These are phyloP conservation scores for Didymosphaeria variabile DNA, from an alignment of 2,329 filamentous ascomycete species.

Conservation along the genomic window DNA sequence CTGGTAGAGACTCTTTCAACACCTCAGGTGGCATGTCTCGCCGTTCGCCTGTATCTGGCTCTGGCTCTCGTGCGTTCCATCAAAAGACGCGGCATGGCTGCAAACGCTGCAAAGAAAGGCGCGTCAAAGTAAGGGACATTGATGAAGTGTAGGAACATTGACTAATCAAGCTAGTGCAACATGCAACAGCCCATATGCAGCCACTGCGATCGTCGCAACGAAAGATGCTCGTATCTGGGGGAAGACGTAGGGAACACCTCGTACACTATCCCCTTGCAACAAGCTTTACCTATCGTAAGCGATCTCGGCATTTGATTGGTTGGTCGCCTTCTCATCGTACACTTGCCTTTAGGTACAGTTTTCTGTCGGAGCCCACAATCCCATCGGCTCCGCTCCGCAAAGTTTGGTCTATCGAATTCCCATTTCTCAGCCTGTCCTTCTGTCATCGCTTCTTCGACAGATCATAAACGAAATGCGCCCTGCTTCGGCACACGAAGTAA, in stretches of 20 bases:
- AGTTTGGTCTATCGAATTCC: not conserved
- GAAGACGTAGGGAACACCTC: not conserved
- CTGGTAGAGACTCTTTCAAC: not conserved
- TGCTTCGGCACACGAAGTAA: not conserved
- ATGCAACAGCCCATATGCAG: constrained; percentile 4
- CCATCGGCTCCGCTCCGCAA: not conserved
- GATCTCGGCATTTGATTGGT: not conserved
- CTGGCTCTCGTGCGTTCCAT: constrained; percentile 11
- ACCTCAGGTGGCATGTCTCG: not conserved
- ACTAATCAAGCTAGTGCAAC: constrained; percentile 7
- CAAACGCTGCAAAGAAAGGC: constrained; percentile 9
- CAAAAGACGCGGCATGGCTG: constrained; percentile 12
- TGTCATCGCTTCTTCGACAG: not conserved
- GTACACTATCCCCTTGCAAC: not conserved
- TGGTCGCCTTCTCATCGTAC: not conserved
- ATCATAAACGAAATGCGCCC: not conserved
- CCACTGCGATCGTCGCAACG: constrained; percentile 1
- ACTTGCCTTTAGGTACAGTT: constrained; percentile 1
- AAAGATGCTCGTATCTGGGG: not conserved
- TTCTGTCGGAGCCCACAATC: not conserved
- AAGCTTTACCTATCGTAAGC: not conserved
- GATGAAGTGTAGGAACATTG: too few relatives aligned
- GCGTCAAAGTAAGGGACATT: constrained; percentile 11
- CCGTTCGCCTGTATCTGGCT: not conserved
- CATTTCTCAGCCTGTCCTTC: constrained; percentile 1